Percentiles rank a stretch among this genome's conserved stretches.
Conservation (phyloP, 2,329 filamentous ascomycete species). For the Neonectria sp. region DNA sequence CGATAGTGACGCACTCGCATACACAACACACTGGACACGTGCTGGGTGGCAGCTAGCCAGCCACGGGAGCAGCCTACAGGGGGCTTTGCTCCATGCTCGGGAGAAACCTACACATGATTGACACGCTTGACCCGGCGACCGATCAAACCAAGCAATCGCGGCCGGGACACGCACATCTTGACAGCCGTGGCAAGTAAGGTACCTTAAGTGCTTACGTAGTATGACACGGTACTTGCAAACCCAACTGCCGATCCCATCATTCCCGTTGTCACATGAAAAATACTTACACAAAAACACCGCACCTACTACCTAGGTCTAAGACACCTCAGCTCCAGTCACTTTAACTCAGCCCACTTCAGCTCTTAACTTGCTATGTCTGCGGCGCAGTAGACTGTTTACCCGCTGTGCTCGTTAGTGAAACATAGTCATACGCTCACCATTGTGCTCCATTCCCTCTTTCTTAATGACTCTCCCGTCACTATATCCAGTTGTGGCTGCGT, state of each 20-base stretch:
- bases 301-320: not conserved
- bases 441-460: not conserved
- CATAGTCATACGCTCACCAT: conserved; percentile 10
- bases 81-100: not conserved
- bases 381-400: not conserved
- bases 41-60: not conserved
- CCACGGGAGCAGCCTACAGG: not conserved
- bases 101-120: not conserved
- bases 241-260: conserved; percentile 15
- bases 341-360: conserved; percentile 1
- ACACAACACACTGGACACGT: not conserved
- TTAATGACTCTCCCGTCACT: not conserved
- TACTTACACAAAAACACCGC: conserved; percentile 8
- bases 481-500: not conserved
- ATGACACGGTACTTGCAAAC: not conserved
- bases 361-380: not conserved
- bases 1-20: not conserved
- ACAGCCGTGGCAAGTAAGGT: not conserved
- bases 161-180: not conserved
- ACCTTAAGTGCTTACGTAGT: not conserved
- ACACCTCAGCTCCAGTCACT: conserved; percentile 17
- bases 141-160: not conserved
- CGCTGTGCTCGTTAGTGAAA: conserved; percentile 1
- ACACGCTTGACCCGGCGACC: not conserved
- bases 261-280: conserved; percentile 24